Base-by-base conservation (phyloP, 306 rosid species). In the Pterocarpus macrocarpus region DNA sequence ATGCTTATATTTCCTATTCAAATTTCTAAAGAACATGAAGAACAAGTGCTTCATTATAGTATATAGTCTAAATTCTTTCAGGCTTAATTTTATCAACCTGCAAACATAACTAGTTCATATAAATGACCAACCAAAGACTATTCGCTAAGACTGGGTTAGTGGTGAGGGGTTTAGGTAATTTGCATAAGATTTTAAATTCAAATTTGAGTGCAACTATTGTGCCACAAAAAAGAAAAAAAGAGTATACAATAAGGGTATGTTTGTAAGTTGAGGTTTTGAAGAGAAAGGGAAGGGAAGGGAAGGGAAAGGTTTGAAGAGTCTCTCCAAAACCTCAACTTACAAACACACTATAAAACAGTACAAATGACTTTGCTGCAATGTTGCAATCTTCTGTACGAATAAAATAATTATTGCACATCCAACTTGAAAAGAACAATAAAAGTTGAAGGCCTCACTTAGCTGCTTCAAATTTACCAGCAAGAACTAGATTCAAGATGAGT, bases 381-480 rank as follows among this genome's bases (percentile, higher is more conserved):
- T 22, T 22, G 28, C 28, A 22, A 22, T 22, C 28, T 38, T 38
- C 41, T 38, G 41, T 6, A 49, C 28, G 17, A 62, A 47, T 35
- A 45, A n/a, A 35, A 16, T n/a, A 33, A 17, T 6, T 41, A 2
- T 10, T 16, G 2, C 11, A 5, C 56, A 65, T 8, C 53, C 32
- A 39, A 50, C 43, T 30, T 81, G 14, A 55, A 55, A 2, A 66
- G 64, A 59, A 47, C 30, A 61, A 64, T 11, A 70, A 12, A 28
- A n/a, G 67, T 59, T 66, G 32, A 69, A 34, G 44, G 45, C 2
- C 45, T 59, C 38, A n/a, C 67, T 55, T 41, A 38, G 45, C 41
- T 55, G 57, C 56, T 71, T 41, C 69, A 39, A 62, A 14, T 69
- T 71, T 74, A 64, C 56, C 64, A 34, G 55, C 32, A 74, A 67